These are phyloP conservation scores for Globisporangium irregulare DNA, from an alignment of 352 stramenopile genomes.

Conservation along the genomic window DNA sequence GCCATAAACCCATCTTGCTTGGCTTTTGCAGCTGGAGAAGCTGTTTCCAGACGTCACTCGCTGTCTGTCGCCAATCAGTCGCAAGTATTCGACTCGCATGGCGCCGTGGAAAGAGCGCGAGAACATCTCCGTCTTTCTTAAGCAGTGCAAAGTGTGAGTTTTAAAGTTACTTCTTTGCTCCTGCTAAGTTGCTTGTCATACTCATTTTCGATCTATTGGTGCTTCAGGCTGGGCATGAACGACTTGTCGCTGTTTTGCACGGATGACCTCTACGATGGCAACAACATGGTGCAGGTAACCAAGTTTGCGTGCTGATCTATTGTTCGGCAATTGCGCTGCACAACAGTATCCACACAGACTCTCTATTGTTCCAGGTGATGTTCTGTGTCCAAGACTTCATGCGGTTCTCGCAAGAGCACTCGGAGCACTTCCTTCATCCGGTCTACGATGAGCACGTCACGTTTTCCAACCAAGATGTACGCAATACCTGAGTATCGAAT, in stretches of 20 bases:
- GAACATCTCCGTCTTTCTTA: constrained; percentile 82
- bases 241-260: constrained; percentile 81
- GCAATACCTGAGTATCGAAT: background rate
- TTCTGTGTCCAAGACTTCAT: constrained; percentile 81
- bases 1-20: background rate
- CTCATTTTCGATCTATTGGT: background rate
- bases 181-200: background rate
- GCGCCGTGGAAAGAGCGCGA: constrained; percentile 83
- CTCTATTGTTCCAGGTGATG: constrained; percentile 31
- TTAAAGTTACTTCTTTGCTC: background rate
- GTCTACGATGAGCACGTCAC: constrained; percentile 36
- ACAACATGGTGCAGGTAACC: constrained; percentile 74
- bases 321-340: background rate
- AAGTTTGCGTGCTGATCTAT: background rate
- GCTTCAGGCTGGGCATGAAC: constrained; percentile 70
- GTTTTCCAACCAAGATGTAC: constrained; percentile 71
- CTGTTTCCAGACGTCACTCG: constrained; percentile 53
- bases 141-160: constrained; percentile 76
- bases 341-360: background rate
- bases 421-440: constrained; percentile 41
- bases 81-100: constrained; percentile 66
- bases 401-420: constrained; percentile 53
- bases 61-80: constrained; percentile 66
- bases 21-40: constrained; percentile 35
- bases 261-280: constrained; percentile 81